These are phyloP conservation scores for Trametes cingulata DNA, from an alignment of 768 basidiomycete species.

Conservation along the genomic window DNA sequence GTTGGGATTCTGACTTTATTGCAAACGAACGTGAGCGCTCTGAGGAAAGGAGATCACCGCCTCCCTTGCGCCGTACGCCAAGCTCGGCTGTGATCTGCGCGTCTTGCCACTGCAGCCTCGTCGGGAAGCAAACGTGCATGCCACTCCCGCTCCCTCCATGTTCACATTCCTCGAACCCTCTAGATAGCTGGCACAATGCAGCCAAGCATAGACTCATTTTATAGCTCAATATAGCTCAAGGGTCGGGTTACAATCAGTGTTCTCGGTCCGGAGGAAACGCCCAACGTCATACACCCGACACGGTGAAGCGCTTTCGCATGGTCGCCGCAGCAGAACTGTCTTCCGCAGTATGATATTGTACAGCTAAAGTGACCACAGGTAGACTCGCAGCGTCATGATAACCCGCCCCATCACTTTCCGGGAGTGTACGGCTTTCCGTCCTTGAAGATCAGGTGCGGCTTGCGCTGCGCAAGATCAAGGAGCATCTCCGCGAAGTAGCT, in stretches of 20 bases:
- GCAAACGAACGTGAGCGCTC: conserved; percentile 7
- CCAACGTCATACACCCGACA: not conserved
- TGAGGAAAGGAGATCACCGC: conserved; percentile 10
- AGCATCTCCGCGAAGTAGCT: conserved; percentile 86
- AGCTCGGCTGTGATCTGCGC: conserved; percentile 13
- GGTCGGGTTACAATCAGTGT: not conserved
- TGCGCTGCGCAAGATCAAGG: conserved; percentile 70
- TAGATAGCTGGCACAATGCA: too few relatives aligned
- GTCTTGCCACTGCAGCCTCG: not conserved
- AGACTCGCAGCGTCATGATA: not conserved
- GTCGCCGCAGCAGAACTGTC: not conserved
- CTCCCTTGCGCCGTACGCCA: conserved; percentile 6
- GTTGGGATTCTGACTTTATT: conserved; percentile 18
- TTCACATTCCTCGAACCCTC: too few relatives aligned
- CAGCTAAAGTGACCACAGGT: conserved; percentile 4
- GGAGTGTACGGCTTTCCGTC: conserved; percentile 56
- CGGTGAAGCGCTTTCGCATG: not conserved
- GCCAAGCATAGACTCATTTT: too few relatives aligned
- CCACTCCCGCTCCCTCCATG: not conserved
- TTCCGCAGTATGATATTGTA: conserved; percentile 5
- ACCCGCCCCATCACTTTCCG: conserved; percentile 36
- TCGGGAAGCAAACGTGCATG: conserved; percentile 5
- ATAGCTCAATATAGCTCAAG: not conserved
- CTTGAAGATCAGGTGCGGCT: conserved; percentile 67
- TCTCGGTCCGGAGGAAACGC: not conserved